Conservation (phyloP, 106 monocot genomes). For the Dactylorhiza incarnata region DNA sequence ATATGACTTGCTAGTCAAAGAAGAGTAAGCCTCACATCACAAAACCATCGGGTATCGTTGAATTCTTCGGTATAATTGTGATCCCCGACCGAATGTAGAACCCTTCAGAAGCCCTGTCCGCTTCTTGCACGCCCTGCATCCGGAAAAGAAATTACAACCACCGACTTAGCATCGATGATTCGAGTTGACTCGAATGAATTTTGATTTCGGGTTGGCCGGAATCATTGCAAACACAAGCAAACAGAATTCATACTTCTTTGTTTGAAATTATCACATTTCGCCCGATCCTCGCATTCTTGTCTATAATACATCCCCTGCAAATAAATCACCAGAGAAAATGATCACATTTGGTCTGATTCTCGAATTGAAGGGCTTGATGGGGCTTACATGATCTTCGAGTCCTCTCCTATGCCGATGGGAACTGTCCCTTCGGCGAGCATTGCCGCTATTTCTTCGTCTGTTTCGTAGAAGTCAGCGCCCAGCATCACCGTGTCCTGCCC, state of each 20-base stretch:
- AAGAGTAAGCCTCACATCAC: slow-evolving; percentile 27
- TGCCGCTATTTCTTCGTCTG: slow-evolving; percentile 54
- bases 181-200: neutral
- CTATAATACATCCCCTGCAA: slow-evolving; percentile 64
- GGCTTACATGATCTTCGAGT: slow-evolving; percentile 67
- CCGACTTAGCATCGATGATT: neutral
- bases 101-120: slow-evolving; percentile 48
- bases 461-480: slow-evolving; percentile 94
- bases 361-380: neutral
- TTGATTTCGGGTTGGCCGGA: neutral
- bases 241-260: slow-evolving; percentile 35
- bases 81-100: slow-evolving; percentile 63
- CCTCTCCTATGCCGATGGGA: slow-evolving; percentile 85
- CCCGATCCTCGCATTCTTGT: slow-evolving; percentile 77
- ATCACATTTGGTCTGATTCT: neutral
- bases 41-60: slow-evolving; percentile 44
- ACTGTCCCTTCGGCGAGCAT: slow-evolving; percentile 78
- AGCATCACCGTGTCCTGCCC: slow-evolving; percentile 91
- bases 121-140: slow-evolving; percentile 46
- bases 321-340: neutral
- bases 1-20: neutral
- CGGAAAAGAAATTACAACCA: neutral
- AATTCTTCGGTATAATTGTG: slow-evolving; percentile 44
- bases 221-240: neutral
- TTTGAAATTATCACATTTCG: slow-evolving; percentile 59